Evolutionary conservation across 169 alveolate genomes (phyloP).

Genomic region (Plasmodium vinckei): DNA sequence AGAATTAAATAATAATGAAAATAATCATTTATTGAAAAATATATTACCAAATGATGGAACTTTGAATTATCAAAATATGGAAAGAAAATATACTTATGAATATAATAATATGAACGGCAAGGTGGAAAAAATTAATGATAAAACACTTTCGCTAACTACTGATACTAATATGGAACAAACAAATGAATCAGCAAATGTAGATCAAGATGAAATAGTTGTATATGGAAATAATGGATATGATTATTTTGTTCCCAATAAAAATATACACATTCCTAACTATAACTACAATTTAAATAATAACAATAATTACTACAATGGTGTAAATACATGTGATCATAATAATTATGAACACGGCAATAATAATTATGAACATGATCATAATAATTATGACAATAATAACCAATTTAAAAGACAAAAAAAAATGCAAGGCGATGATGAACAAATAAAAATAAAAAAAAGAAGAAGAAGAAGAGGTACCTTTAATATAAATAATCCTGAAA

Average conservation of each 20-base stretch:
- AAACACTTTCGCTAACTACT: background rate
- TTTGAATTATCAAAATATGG: background rate
- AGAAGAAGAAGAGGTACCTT: constrained; percentile 15
- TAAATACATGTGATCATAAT: background rate
- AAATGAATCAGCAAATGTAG: too few relatives aligned
- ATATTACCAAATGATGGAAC: constrained; percentile 7
- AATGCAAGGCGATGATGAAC: background rate
- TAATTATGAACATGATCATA: background rate
- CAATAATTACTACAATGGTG: background rate
- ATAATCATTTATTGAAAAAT: constrained; percentile 8
- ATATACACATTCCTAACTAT: background rate
- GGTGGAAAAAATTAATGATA: background rate
- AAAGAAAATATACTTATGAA: background rate
- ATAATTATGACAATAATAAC: too few relatives aligned
- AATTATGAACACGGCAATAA: background rate
- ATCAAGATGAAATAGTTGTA: too few relatives aligned
- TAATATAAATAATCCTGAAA: constrained; percentile 6
- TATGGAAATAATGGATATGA: too few relatives aligned
- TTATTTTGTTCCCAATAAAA: too few relatives aligned
- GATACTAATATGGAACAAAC: too few relatives aligned
- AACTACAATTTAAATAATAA: background rate
- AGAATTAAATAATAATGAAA: background rate
- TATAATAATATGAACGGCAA: background rate
- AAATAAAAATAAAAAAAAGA: constrained; percentile 9
- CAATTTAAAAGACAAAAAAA: too few relatives aligned